A percentile compares a stretch with the other conserved stretches of the same genome.
phyloP scores from a whole-genome alignment of 768 basidiomycete genomes.

The Panellus pusillus region DNA sequence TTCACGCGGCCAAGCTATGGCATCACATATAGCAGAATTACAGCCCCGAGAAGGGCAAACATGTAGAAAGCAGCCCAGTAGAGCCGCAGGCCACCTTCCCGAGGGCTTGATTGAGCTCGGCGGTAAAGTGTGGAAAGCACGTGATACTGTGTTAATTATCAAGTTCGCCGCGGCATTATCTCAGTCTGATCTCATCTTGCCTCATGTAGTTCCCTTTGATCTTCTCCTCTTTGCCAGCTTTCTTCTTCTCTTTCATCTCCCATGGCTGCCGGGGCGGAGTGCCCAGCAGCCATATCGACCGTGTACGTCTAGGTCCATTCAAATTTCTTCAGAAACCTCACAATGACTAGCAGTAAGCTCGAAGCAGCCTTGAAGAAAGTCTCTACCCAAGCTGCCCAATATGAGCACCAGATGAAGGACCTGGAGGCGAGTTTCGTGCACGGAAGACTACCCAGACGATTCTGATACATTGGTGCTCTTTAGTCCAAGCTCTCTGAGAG shows the following conservation, averaged over 20 bases:
- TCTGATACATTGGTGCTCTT: neutral
- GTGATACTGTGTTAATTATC: too few species aligned
- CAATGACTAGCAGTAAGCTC: conserved; percentile 38
- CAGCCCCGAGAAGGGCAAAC: too few species aligned
- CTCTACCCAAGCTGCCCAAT: conserved; percentile 47
- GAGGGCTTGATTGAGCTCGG: too few species aligned
- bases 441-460: neutral
- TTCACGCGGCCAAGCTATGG: too few species aligned
- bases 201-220: too few species aligned
- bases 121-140: too few species aligned
- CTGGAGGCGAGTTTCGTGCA: conserved; percentile 44
- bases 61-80: too few species aligned
- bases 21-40: too few species aligned
- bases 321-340: neutral
- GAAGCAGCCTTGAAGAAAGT: conserved; percentile 47
- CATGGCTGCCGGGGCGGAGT: conserved; percentile 31
- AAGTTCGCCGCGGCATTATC: too few species aligned
- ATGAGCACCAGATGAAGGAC: conserved; percentile 61
- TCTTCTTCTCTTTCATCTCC: conserved; percentile 46
- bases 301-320: neutral
- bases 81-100: too few species aligned
- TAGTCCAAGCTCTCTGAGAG: conserved; percentile 69
- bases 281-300: conserved; percentile 19
- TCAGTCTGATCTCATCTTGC: too few species aligned
- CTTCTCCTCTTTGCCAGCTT: conserved; percentile 33